These are phyloP conservation scores for Fusarium mexicanum DNA, from an alignment of 2,329 filamentous ascomycete genomes.

Conservation along the genomic window DNA sequence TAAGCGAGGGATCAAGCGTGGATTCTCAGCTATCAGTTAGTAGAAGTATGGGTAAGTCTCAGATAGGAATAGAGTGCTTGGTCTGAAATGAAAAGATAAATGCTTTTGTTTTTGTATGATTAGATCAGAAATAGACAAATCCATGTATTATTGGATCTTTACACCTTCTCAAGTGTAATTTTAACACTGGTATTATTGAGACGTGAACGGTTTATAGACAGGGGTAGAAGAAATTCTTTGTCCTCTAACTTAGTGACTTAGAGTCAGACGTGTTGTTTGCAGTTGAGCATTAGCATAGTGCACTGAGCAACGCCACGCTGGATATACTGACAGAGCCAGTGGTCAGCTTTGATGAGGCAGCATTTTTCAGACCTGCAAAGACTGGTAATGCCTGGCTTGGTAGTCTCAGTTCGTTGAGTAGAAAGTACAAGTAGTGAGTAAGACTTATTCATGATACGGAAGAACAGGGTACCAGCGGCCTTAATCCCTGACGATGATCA, in stretches of 20 bases:
- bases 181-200: neutral
- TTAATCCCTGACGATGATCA: neutral
- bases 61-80: neutral
- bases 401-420: neutral
- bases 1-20: no score
- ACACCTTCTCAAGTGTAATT: neutral
- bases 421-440: neutral
- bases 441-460: neutral
- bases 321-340: neutral
- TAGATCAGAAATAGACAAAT: neutral
- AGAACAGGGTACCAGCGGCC: neutral
- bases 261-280: no score
- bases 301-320: neutral
- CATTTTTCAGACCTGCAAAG: neutral
- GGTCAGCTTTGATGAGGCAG: neutral
- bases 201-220: neutral
- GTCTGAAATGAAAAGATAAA: neutral
- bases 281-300: neutral
- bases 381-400: neutral
- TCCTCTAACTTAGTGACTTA: no score
- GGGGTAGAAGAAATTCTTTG: neutral
- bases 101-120: neutral
- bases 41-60: neutral
- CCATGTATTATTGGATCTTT: accelerated
- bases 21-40: no score